Base-by-base conservation (phyloP, 2,329 filamentous ascomycete species). In the Phaeosphaeriaceae sp. region DNA sequence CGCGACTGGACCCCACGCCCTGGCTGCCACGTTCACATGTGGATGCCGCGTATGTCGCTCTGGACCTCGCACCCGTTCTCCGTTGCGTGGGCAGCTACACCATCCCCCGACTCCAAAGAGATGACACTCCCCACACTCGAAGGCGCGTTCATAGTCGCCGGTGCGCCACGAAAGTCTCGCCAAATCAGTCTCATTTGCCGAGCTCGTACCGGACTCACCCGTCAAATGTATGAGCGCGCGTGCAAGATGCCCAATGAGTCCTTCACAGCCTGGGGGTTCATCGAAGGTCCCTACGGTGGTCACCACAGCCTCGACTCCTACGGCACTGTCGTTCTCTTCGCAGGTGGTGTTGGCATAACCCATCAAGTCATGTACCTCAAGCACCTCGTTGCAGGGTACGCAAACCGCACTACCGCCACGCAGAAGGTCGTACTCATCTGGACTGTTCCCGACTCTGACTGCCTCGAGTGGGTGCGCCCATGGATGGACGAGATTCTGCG, bases 331-430 rank as follows among this genome's bases (percentile, higher is more conserved):
- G 86, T 93, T 75, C 84, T 94, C 41, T 91, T 94, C 72, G 91
- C 91, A 0, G 91, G 90, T 56, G 91, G 91, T 68, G 89, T 93
- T 13, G 91, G 91, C 62, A 91, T 94, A 68, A 92, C 91, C 1
- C 91, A 94, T 68, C 89, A 90, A 63, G 87, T 93, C 24, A 89
- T 89, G 52, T 90, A 91, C 73, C 85, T 93, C 41, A 87, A 89
- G 56, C 86, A 92, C 63, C 84, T 94, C 1, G 86, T 93, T 25
- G 81, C 83, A 6, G 89, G 90, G 41, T 91, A 86, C 74, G 83
- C 84, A 59, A 86, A 89, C 61, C 88, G 88, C 56, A 91, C 88
- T 0, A 88, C 90, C 6, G 89, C 90, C 1, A 87, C 89, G 1
- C 86, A 89, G 61, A 90, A 88, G 73, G 83, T 93, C 50, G 82